Conservation (phyloP, 768 basidiomycete species). For the Glaciozyma martinii region DNA sequence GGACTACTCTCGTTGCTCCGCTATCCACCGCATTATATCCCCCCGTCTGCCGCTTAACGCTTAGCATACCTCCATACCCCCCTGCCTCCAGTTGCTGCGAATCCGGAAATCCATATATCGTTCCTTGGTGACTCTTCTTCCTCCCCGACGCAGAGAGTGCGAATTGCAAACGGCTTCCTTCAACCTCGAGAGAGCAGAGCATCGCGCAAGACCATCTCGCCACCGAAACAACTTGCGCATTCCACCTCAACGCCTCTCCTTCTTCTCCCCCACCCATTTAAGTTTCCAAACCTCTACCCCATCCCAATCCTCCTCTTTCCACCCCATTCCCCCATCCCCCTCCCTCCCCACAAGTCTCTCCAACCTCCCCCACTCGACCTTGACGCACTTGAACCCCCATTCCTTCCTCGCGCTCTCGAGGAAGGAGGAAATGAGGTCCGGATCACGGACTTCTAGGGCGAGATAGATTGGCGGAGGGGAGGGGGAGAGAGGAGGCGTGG, state of each 20-base stretch:
- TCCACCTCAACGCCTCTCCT: not conserved
- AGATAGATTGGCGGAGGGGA: constrained; percentile 37
- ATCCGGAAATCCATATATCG: not conserved
- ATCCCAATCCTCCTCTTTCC: not conserved
- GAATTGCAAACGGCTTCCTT: too few species aligned
- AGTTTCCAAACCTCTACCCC: constrained; percentile 50
- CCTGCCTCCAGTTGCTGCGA: not conserved
- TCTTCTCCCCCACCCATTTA: constrained; percentile 23
- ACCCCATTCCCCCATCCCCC: too few species aligned
- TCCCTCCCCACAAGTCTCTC: too few species aligned
- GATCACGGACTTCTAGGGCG: constrained; percentile 73
- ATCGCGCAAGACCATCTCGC: too few species aligned
- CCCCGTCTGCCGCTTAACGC: not conserved
- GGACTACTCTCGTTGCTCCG: not conserved
- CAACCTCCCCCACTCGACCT: constrained; percentile 46
- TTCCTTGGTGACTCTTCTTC: not conserved
- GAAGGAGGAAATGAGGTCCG: constrained; percentile 52
- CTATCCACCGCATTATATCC: not conserved
- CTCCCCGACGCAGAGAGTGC: not conserved
- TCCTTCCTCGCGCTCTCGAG: constrained; percentile 50
- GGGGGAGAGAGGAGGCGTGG: too few species aligned
- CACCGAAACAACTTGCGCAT: too few species aligned
- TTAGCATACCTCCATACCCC: not conserved
- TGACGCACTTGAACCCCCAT: constrained; percentile 55
- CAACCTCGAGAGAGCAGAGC: too few species aligned